Conservation (phyloP, 164 flowering plant species). For the Sedum album region DNA sequence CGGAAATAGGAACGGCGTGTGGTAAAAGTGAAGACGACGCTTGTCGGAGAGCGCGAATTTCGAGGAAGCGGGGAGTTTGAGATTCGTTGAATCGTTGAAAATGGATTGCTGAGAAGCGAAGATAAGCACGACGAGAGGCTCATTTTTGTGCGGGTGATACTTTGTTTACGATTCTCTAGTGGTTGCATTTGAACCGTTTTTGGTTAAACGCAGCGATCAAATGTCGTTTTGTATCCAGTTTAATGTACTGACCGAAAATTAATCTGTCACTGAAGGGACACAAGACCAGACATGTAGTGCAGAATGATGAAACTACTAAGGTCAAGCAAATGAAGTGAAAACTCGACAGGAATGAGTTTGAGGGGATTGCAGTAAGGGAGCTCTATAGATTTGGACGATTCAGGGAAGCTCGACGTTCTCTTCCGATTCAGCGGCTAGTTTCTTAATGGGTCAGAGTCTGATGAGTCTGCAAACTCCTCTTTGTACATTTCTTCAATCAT, state of each 20-base stretch:
- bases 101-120: background rate
- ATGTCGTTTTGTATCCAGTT: too few relatives aligned
- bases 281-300: too few relatives aligned
- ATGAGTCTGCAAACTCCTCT: slow-evolving; percentile 63
- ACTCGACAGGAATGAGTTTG: background rate
- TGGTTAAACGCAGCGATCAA: too few relatives aligned
- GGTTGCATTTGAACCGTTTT: background rate
- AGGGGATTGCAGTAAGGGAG: background rate
- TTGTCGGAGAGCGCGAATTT: background rate
- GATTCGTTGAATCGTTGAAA: background rate
- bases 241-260: too few relatives aligned
- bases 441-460: slow-evolving; percentile 37
- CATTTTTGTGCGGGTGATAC: background rate
- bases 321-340: too few relatives aligned
- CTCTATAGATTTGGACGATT: background rate
- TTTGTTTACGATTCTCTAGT: too few relatives aligned
- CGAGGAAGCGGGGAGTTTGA: background rate
- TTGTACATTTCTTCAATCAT: slow-evolving; percentile 90
- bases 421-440: too few relatives aligned
- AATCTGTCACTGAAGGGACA: too few relatives aligned
- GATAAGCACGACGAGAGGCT: background rate
- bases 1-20: background rate
- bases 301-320: too few relatives aligned
- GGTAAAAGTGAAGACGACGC: background rate
- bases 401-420: background rate